Base-by-base conservation (phyloP, 1,284 basidiomycete species). In the Porodaedalea pini region DNA sequence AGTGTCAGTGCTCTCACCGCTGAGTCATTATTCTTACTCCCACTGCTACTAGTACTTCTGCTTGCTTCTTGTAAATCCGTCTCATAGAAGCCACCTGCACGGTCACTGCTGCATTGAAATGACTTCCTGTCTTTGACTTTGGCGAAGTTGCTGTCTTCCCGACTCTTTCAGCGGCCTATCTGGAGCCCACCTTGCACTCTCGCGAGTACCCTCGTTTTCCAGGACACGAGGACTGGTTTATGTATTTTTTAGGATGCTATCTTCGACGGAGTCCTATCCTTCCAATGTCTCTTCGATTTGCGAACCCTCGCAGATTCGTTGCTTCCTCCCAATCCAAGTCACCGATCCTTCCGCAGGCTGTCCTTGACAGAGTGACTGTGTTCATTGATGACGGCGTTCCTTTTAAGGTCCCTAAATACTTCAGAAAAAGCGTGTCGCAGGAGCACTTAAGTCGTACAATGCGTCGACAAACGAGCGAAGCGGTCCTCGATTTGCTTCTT, bases 401-500 rank as follows among this genome's bases (percentile, higher is more conserved):
- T 29, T 27, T 19, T 43, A n/a, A 13, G n/a, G 51, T 51, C 11
- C 27, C 37, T 17, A 37, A 27, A 0, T 48, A 41, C 36, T 54
- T 58, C 37, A 45, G 25, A 13, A 54, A 40, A 17, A 48, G 25
- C 15, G 31, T 58, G 7, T 34, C 51, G 4, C n/a, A 25, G n/a
- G 36, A 37, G 7, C 15, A 49, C 15, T 17, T 49, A 15, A 17
- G 21, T 29, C 10, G 11, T 15, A 8, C 36, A 6, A 17, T 10
- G 8, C 51, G 57, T 37, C 27, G 36, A 6, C 19, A 47, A 39
- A 23, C 48, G 11, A 34, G 21, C 27, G 56, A 58, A 21, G 50
- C 34, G 6, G 50, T 58, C 31, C 25, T 58, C 15, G 36, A 54
- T 21, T 17, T 49, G 17, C 52, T 58, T 31, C 36, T 58, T 19